Evolutionary conservation across 1,139 yeast genomes (phyloP).

Genomic region (Debaryomyces singareniensis): DNA sequence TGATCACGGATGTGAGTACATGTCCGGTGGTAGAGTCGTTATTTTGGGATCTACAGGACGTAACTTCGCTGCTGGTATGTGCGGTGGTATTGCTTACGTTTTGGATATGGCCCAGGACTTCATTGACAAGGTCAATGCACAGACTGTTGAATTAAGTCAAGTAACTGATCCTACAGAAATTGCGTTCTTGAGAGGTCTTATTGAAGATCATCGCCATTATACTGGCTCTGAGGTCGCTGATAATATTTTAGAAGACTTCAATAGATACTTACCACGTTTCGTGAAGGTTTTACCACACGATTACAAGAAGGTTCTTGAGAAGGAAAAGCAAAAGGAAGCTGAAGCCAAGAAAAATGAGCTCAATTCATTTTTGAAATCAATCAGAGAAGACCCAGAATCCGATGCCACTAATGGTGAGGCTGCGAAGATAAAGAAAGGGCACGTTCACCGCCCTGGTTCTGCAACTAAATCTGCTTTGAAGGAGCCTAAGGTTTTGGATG

Average conservation of each 20-base stretch:
- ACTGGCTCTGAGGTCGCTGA: slow-evolving; percentile 90
- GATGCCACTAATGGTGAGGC: slow-evolving; percentile 89
- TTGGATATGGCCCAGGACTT: slow-evolving; percentile 94
- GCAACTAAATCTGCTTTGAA: slow-evolving; percentile 20
- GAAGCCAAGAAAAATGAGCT: slow-evolving; percentile 63
- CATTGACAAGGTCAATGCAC: slow-evolving; percentile 69
- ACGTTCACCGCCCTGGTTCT: slow-evolving; percentile 30
- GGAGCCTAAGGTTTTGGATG: slow-evolving; percentile 84
- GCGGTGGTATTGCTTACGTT: slow-evolving; percentile 98
- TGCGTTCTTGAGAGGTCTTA: slow-evolving; percentile 87
- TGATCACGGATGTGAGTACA: slow-evolving; percentile 98
- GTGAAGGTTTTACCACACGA: slow-evolving; percentile 92
- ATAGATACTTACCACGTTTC: slow-evolving; percentile 80
- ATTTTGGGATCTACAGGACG: slow-evolving; percentile 90
- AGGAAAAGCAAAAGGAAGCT: slow-evolving; percentile 61
- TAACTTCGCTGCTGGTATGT: slow-evolving; percentile 98
- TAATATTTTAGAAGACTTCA: slow-evolving; percentile 76
- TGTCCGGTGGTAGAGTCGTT: slow-evolving; percentile 98
- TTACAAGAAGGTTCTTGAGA: slow-evolving; percentile 83
- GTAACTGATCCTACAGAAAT: slow-evolving; percentile 86
- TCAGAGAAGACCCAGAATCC: slow-evolving; percentile 74
- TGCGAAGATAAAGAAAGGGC: slow-evolving; percentile 43
- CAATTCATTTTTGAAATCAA: slow-evolving; percentile 53
- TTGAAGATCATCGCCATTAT: slow-evolving; percentile 93
- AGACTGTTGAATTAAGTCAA: slow-evolving; percentile 72